Evolutionary conservation across 2,329 filamentous ascomycete species (phyloP), one percentile per base, ranked within the genome.

Genomic region (Teratosphaeria viscida): DNA sequence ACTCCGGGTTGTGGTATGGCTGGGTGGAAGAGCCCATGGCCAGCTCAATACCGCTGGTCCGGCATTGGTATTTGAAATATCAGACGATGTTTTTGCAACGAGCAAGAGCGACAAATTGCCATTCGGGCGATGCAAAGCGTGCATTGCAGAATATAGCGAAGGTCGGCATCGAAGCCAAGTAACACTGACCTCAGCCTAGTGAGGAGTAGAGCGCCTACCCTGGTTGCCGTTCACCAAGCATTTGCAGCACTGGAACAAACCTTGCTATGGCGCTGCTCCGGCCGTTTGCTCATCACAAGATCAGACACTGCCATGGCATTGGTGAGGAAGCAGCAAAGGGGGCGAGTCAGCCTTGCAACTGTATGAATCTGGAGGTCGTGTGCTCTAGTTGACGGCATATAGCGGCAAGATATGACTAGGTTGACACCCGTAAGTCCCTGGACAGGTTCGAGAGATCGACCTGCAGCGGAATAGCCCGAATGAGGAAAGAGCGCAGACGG

Each of bases 1-100:
- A 67, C 12, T 58, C 56, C 12, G 59, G 55, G 43, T 67, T 62
- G 57, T 66, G 62, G 55, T 67, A 66, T 26, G 62, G 58, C 34
- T 65, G 65, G 12, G 65, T 66, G 16, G 37, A 43, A 57, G 61
- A 66, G 29, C 43, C 26, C 39, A 57, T 57, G 16, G 37, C 37
- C 37, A 14, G 10, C 29, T 43, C 37, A 43, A n/a, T 12, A n/a
- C 12, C 37, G 37, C 37, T 12, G 16, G 37, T 43, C 12, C 37
- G 37, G 37, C 37, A 43, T 43, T 43, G 12, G 37, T 43, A 14
- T 43, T 43, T 43, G 37, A 12, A 43, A 43, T 43, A 43, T 14
- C 3, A 43, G 37, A 14, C 29, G 16, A n/a, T n/a, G 12, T 10
- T 43, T n/a, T 43, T 43, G 12, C 37, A 43, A 43, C 16, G 37